A percentile compares a stretch with the other conserved stretches of the same genome.
Evolutionary conservation across 257 asterid species (phyloP).

Genomic region (Scutellaria baicalensis): DNA sequence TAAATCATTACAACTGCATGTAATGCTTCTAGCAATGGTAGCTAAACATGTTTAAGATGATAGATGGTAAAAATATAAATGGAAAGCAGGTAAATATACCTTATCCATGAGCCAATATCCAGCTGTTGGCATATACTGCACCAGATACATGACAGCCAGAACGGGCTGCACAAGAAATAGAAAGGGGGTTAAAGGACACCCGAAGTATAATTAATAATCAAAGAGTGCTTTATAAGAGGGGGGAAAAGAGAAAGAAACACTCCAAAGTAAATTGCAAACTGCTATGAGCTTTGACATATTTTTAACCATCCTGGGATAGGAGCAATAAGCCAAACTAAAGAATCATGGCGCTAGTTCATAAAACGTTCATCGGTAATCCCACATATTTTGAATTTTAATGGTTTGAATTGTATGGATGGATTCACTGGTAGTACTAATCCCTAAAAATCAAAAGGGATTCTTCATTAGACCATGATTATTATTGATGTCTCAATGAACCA

Average conservation of each 20-base stretch:
- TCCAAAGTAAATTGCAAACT: neutral
- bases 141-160: slow-evolving; percentile 86
- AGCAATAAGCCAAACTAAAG: neutral
- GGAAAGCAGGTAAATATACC: slow-evolving; percentile 31
- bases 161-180: slow-evolving; percentile 66
- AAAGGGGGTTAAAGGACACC: neutral
- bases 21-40: neutral
- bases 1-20: neutral
- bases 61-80: neutral
- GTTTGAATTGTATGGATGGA: neutral
- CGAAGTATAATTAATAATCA: neutral
- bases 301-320: neutral
- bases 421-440: neutral
- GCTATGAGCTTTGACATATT: neutral
- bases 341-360: neutral
- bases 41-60: neutral
- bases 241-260: neutral
- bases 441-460: neutral
- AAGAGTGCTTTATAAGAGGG: neutral
- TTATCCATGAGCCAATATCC: slow-evolving; percentile 99
- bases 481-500: slow-evolving; percentile 1
- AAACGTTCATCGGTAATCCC: neutral
- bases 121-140: slow-evolving; percentile 72
- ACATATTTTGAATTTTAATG: neutral
- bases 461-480: neutral